Evolutionary conservation across 202 grass and related monocot genomes (phyloP), one percentile per base, ranked within the genome.

Genomic region (Bolboschoenoplectus hybrid): DNA sequence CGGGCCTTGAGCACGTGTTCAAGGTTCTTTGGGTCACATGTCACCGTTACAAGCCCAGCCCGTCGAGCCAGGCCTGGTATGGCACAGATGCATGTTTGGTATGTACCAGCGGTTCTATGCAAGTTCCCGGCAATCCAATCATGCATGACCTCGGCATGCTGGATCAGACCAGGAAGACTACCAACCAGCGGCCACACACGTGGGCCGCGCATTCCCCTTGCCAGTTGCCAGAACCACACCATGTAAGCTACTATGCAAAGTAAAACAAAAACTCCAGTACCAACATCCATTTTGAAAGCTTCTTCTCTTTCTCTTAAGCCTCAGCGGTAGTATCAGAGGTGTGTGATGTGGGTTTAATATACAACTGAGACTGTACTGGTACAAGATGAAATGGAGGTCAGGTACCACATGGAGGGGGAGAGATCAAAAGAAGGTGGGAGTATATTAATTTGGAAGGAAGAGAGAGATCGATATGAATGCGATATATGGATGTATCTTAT

Each of bases 11-110:
- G 93, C 53, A 97, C 93, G 87, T 97, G 91, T 88, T 97, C 95
- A 60, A 97, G 95, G 93, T 97, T 97, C 12, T 86, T 81, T 0
- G 95, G 95, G 11, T 95, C 95, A 84, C 92, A 93, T 1, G 95
- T 97, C 1, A 97, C 95, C 0, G 95, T 97, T 2, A 97, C 91
- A 36, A 97, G 87, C 12, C 93, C 95, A 50, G 91, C 91, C 3
- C 93, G 87, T 7, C 90, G 89, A 12, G 95, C 95, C 14, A 93
- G 75, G 0, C 90, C 91, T 0, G 95, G 95, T 12, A 93, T 83
- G 41, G 95, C 91, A 86, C 92, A 97, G 45, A 95, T 97, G 85
- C 95, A 97, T 63, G 95, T 97, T 88, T 97, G 95, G 88, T 97
- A 97, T 9, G 95, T 97, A 19, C 95, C 91, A 0, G 76, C 73